Conservation (phyloP, 83 land plant species). For the Larix sibirica region DNA sequence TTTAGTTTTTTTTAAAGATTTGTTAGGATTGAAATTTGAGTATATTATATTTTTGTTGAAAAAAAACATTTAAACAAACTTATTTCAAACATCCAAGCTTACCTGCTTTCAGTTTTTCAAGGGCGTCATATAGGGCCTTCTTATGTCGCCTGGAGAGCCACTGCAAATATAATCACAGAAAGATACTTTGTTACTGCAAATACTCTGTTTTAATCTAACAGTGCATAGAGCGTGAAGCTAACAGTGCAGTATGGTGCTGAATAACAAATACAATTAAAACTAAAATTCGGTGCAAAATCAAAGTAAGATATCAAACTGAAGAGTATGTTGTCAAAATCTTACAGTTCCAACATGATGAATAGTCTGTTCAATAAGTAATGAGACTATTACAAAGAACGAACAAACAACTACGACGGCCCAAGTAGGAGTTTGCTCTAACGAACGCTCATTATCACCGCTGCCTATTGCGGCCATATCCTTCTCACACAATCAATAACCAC, state of each 20-base stretch:
- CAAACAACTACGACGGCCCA: slow-evolving; percentile 65
- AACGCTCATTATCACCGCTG: background rate
- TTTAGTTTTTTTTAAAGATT: too few species aligned
- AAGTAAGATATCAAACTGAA: too few species aligned
- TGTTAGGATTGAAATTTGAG: too few species aligned
- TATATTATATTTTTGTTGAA: too few species aligned
- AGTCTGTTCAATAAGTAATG: slow-evolving; percentile 41
- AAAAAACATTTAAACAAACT: too few species aligned
- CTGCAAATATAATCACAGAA: slow-evolving; percentile 24
- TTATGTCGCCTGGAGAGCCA: slow-evolving; percentile 37
- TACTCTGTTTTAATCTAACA: too few species aligned
- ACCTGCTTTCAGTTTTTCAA: slow-evolving; percentile 58
- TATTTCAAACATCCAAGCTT: background rate
- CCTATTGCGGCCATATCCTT: slow-evolving; percentile 3
- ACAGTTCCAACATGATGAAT: slow-evolving; percentile 48
- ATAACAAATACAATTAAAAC: too few species aligned
- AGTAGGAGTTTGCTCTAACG: slow-evolving; percentile 55
- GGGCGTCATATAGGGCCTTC: slow-evolving; percentile 41
- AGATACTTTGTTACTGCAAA: background rate
- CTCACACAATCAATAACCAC: too few species aligned
- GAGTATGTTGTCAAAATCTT: background rate
- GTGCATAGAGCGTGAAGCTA: too few species aligned
- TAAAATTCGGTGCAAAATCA: too few species aligned
- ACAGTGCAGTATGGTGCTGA: too few species aligned
- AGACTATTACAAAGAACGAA: slow-evolving; percentile 38